These are phyloP conservation scores for Ogataea naganishii DNA, from an alignment of 805 yeast species.

Conservation along the genomic window DNA sequence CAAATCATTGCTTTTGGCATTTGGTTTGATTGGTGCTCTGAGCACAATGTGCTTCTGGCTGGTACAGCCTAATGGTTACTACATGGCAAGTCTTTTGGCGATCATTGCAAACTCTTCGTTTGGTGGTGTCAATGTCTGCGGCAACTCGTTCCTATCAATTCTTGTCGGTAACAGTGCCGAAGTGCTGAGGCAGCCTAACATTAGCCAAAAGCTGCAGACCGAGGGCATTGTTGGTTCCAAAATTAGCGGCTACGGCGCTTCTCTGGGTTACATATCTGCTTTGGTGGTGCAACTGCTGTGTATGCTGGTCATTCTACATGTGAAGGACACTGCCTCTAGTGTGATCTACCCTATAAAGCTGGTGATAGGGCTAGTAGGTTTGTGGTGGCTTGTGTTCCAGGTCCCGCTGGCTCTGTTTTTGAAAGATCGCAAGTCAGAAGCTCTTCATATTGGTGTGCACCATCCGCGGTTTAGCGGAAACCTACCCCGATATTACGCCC, in stretches of 20 bases:
- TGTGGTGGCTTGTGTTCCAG: slow-evolving; percentile 74
- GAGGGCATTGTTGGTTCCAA: slow-evolving; percentile 35
- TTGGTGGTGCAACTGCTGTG: slow-evolving; percentile 56
- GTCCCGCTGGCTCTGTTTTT: slow-evolving; percentile 46
- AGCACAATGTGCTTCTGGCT: slow-evolving; percentile 38
- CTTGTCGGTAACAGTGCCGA: slow-evolving; percentile 34
- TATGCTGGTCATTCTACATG: slow-evolving; percentile 30
- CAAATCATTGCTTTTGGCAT: slow-evolving; percentile 43
- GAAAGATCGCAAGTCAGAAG: too few species aligned
- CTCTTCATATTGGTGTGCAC: too few species aligned
- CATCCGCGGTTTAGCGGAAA: too few species aligned
- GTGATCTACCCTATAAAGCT: slow-evolving; percentile 38
- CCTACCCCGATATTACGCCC: too few species aligned
- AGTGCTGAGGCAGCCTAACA: slow-evolving; percentile 3
- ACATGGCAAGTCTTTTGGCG: slow-evolving; percentile 43
- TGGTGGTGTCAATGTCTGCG: slow-evolving; percentile 76
- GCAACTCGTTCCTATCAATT: slow-evolving; percentile 63
- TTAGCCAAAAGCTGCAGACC: slow-evolving; percentile 4
- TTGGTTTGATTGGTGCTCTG: slow-evolving; percentile 52
- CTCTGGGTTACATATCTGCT: slow-evolving; percentile 63
- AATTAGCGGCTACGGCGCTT: slow-evolving; percentile 63
- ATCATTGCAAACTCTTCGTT: slow-evolving; percentile 58
- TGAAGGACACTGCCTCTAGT: slow-evolving; percentile 12
- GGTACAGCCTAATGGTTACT: slow-evolving; percentile 32
- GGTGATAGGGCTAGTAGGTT: slow-evolving; percentile 56